Percentiles rank a stretch among this genome's conserved stretches.
Evolutionary conservation across 495 filamentous ascomycete genomes (phyloP).

Genomic region (Neurospora sublineolata): DNA sequence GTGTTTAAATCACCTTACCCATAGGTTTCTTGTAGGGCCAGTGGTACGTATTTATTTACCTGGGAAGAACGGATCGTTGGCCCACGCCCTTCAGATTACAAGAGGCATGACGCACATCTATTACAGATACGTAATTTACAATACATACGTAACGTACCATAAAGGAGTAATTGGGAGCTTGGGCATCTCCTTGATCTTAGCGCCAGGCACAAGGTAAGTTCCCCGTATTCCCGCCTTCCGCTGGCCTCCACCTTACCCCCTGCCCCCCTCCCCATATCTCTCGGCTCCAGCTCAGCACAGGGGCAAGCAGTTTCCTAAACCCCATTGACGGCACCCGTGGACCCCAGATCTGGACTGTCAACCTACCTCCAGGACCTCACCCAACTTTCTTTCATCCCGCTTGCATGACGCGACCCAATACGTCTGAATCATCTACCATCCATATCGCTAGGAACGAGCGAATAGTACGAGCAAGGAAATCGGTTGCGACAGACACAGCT

Average conservation of each 20-base stretch:
- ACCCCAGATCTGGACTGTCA: not conserved
- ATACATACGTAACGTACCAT: not conserved
- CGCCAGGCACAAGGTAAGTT: not conserved
- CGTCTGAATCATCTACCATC: not conserved
- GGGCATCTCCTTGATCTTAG: not conserved
- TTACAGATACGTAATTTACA: not conserved
- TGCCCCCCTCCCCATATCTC: not conserved
- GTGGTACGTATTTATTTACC: not conserved
- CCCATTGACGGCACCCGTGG: not conserved
- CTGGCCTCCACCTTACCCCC: not conserved
- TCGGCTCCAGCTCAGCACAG: not conserved
- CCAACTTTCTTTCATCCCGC: not conserved
- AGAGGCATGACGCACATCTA: not conserved
- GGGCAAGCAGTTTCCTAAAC: not conserved
- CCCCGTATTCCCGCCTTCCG: not conserved
- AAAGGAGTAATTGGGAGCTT: not conserved
- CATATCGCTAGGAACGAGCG: not conserved
- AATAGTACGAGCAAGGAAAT: not conserved
- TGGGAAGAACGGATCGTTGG: not conserved
- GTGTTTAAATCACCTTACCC: not conserved
- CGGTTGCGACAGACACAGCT: not conserved
- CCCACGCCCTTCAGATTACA: not conserved
- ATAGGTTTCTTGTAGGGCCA: not conserved
- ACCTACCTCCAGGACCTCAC: not conserved
- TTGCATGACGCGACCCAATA: not conserved